These are phyloP conservation scores for Nemania abortiva DNA, from an alignment of 2,329 filamentous ascomycete species.

Conservation along the genomic window DNA sequence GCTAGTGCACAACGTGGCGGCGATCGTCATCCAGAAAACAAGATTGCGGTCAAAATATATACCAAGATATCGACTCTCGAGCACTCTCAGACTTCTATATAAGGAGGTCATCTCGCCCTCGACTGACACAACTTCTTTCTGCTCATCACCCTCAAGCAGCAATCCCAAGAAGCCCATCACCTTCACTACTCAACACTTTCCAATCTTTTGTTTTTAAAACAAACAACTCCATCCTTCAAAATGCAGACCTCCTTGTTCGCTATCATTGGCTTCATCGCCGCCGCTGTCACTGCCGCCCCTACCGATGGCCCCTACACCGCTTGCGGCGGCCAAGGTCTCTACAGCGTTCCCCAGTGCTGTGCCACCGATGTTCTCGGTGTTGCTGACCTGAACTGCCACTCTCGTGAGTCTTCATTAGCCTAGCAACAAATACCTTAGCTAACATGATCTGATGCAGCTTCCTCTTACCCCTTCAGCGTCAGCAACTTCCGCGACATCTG, in stretches of 20 bases:
- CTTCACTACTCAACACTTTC: constrained; percentile 26
- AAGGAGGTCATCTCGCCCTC: constrained; percentile 34
- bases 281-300: constrained; percentile 42
- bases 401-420: constrained; percentile 50
- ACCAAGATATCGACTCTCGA: constrained; percentile 2
- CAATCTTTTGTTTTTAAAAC: constrained; percentile 24
- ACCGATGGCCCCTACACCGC: constrained; percentile 50
- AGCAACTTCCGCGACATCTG: constrained; percentile 60
- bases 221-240: constrained; percentile 38
- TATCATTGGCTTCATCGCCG: constrained; percentile 46
- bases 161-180: constrained; percentile 28
- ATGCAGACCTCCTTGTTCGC: constrained; percentile 46
- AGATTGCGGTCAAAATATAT: constrained; percentile 22
- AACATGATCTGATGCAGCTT: constrained; percentile 46
- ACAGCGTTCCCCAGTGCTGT: constrained; percentile 67
- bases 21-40: constrained; percentile 30
- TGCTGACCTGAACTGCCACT: constrained; percentile 60
- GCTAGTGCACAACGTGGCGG: constrained; percentile 10
- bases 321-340: constrained; percentile 55
- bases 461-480: constrained; percentile 53
- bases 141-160: constrained; percentile 33
- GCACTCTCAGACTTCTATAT: constrained; percentile 32
- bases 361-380: constrained; percentile 68
- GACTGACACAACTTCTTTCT: not conserved
- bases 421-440: not conserved